phyloP scores from a whole-genome alignment of 768 basidiomycete species.

The Boletus rubescentipes region DNA sequence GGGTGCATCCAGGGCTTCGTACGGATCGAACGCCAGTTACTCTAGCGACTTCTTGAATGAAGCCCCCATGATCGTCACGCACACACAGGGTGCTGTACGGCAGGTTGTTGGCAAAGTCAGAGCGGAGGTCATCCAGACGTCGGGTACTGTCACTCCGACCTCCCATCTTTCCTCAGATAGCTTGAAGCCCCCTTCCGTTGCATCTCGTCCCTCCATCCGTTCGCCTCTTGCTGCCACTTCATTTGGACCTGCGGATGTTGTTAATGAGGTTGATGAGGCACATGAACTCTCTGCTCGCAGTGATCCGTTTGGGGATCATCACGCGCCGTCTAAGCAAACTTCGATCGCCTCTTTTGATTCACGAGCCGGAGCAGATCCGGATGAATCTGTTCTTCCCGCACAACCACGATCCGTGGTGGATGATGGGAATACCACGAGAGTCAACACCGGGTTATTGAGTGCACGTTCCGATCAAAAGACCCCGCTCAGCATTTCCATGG shows the following conservation, averaged over 20 bases:
- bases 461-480: conserved; percentile 41
- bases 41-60: conserved; percentile 80
- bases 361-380: conserved; percentile 36
- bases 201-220: conserved; percentile 45
- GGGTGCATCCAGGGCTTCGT: conserved; percentile 61
- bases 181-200: conserved; percentile 39
- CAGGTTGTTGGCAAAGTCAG: conserved; percentile 76
- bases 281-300: conserved; percentile 24
- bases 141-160: conserved; percentile 37
- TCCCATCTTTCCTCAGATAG: conserved; percentile 34
- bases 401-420: conserved; percentile 58
- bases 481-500: conserved; percentile 61
- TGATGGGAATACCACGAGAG: conserved; percentile 64
- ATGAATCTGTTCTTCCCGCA: conserved; percentile 42
- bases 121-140: conserved; percentile 73
- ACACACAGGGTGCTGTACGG: conserved; percentile 58
- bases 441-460: conserved; percentile 54
- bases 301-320: conserved; percentile 69
- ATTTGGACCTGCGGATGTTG: conserved; percentile 67
- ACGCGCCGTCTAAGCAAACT: conserved; percentile 25
- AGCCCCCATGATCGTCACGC: conserved; percentile 78
- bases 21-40: conserved; percentile 72
- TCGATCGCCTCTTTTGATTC: conserved; percentile 19
- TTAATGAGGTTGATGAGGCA: conserved; percentile 44
- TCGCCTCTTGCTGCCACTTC: conserved; percentile 72